Percentiles rank a stretch among this genome's conserved stretches.
Evolutionary conservation across 1,284 basidiomycete species (phyloP).

Genomic region (Ceratobasidium papillatum): DNA sequence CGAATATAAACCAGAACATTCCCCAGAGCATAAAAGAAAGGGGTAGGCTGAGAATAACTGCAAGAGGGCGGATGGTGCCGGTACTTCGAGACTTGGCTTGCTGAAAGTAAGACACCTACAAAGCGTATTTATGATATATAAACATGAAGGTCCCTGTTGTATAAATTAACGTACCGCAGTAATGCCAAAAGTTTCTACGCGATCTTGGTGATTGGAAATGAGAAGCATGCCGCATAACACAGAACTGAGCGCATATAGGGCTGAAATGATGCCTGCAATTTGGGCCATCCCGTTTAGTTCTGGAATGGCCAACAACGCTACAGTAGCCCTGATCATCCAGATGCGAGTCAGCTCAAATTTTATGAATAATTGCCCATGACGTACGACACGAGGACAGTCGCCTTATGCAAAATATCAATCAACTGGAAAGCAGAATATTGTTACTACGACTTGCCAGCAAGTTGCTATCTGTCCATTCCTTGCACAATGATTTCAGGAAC

Average conservation of each 20-base stretch:
- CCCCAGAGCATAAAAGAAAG: constrained; percentile 6
- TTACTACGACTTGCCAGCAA: background rate
- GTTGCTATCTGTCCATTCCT: constrained; percentile 17
- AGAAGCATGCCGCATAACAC: constrained; percentile 17
- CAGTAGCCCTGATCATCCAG: background rate
- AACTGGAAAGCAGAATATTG: background rate
- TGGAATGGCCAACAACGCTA: background rate
- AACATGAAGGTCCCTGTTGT: background rate
- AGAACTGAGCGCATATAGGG: constrained; percentile 3
- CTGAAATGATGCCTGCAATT: background rate
- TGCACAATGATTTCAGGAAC: constrained; percentile 15
- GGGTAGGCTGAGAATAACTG: constrained; percentile 1
- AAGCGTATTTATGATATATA: too few species aligned
- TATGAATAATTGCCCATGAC: background rate
- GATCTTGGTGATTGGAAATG: constrained; percentile 17
- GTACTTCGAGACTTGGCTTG: constrained; percentile 2
- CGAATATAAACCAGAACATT: constrained; percentile 18
- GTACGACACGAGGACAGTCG: constrained; percentile 23
- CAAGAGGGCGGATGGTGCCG: background rate
- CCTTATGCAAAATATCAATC: background rate
- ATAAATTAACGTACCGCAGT: background rate
- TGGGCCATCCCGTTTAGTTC: background rate
- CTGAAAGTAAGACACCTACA: background rate
- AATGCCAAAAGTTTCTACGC: constrained; percentile 4
- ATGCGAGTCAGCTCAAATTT: background rate